Base-by-base conservation (phyloP, 305 asterid species). In the Galium porrigens region DNA sequence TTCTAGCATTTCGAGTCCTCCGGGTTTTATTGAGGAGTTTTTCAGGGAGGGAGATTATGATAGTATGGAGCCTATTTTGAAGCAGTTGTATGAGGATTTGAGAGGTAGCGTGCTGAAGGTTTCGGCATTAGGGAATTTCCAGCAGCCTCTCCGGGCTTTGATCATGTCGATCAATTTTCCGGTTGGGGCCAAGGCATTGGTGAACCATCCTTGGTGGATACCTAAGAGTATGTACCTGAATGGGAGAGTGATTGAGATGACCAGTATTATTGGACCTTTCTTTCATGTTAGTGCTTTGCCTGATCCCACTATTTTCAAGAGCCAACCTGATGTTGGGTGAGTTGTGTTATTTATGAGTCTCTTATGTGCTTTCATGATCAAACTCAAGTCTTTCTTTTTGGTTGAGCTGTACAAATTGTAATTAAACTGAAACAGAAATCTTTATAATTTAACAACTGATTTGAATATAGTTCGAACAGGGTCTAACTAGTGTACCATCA, bases 261-360 rank as follows among this genome's bases (percentile, higher is more conserved):
- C 96, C 33, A 92, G 97, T 76, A 89, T 89, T 64, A 75, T 92
- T 76, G 99, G 99, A 20, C 95, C 97, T 5, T 89, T 92, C 74
- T 89, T 92, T 63, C 99, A 89, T 74, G 97, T 92, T 53, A 92
- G 99, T 75, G 97, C 99, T 58, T 79, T 92, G 72, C 89, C 90
- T 48, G 99, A 92, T 83, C 85, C 83, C 68, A 67, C 78, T 58
- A 82, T 83, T 64, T 92, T 87, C 87, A 87, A 82, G 89, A 80
- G 87, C 72, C 83, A 84, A 65, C 99, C 99, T 71, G 70, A 92
- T 78, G 85, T 92, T 74, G 99, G 99, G 99, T 92, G 76, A 80
- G 87, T 79, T 46, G 12, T 55, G 2, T 68, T 25, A 0, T 9
- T 20, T 15, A 9, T n/a, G 3, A 17, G n/a, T 25, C 17, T 11